phyloP scores from a whole-genome alignment of 495 filamentous ascomycete species.

The Penicillium herquei region DNA sequence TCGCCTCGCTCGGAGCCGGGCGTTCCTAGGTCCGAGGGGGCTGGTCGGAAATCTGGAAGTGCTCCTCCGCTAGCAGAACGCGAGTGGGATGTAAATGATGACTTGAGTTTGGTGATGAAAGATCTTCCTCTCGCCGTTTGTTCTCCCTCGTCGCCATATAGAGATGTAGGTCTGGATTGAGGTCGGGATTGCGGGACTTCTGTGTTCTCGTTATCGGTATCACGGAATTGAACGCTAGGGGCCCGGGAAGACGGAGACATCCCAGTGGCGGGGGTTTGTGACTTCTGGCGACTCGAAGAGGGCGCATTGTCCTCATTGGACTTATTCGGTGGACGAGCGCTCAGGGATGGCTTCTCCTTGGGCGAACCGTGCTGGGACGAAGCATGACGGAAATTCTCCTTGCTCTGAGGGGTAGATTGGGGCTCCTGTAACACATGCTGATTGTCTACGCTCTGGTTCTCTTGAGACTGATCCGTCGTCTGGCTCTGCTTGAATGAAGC shows the following conservation, averaged over 20 bases:
- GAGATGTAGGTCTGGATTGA: constrained; percentile 55
- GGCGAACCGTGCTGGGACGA: constrained; percentile 22
- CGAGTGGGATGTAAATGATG: constrained; percentile 43
- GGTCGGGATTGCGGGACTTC: constrained; percentile 48
- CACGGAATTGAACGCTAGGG: constrained; percentile 65
- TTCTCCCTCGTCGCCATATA: constrained; percentile 55
- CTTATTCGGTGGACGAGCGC: constrained; percentile 28
- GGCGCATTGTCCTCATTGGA: constrained; percentile 23
- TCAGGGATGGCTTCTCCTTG: constrained; percentile 25
- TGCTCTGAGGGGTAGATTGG: constrained; percentile 7
- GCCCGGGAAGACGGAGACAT: constrained; percentile 47
- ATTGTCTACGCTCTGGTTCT: constrained; percentile 4
- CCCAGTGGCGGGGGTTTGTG: constrained; percentile 31
- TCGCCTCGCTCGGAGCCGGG: constrained; percentile 51
- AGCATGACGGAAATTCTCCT: constrained; percentile 22
- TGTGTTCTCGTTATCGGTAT: constrained; percentile 45
- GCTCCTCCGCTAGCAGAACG: constrained; percentile 44
- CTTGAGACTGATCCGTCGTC: constrained; percentile 7
- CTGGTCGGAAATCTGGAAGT: constrained; percentile 29
- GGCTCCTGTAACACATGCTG: constrained; percentile 4
- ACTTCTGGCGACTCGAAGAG: constrained; percentile 19
- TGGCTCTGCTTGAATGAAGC: constrained; percentile 16
- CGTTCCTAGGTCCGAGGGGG: constrained; percentile 30
- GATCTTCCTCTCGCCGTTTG: constrained; percentile 53
- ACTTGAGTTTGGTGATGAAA: constrained; percentile 67